Percentiles rank a stretch among this genome's conserved stretches.
Conservation (phyloP, 495 filamentous ascomycete species). For the Talaromyces proteolyticus region DNA sequence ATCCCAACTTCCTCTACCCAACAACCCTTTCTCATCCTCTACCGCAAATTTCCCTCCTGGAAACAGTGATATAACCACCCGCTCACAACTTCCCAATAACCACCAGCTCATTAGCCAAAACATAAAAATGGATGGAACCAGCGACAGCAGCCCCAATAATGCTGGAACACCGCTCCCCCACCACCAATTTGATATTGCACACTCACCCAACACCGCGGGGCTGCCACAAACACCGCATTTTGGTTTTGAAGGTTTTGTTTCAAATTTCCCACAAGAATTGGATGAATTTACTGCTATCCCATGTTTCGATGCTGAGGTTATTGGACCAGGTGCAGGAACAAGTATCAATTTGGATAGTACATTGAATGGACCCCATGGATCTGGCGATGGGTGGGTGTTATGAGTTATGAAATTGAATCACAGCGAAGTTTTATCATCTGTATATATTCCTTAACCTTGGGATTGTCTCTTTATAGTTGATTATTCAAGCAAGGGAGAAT, state of each 20-base stretch:
- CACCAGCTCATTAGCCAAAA: not conserved
- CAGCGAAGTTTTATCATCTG: too few relatives aligned
- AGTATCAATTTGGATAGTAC: not conserved
- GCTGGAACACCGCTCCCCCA: not conserved
- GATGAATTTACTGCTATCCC: conserved; percentile 43
- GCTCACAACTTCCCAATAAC: not conserved
- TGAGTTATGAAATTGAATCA: not conserved
- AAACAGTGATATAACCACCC: not conserved
- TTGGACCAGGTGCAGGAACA: conserved; percentile 1
- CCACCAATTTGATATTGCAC: conserved; percentile 8
- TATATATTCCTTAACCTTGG: too few relatives aligned
- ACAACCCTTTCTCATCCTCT: not conserved
- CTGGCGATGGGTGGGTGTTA: not conserved
- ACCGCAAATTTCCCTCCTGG: not conserved
- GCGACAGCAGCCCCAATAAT: conserved; percentile 8
- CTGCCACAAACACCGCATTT: conserved; percentile 33
- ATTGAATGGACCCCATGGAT: not conserved
- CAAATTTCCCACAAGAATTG: conserved; percentile 40
- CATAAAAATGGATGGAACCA: not conserved
- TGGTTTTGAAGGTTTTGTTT: conserved; percentile 40
- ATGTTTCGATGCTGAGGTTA: conserved; percentile 34
- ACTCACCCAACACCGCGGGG: conserved; percentile 21
- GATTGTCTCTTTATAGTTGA: too few relatives aligned
- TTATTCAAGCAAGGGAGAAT: too few relatives aligned
- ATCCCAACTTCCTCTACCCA: not conserved